These are phyloP conservation scores for Falciphora oryzae DNA, from an alignment of 2,329 filamentous ascomycete genomes.

Conservation along the genomic window DNA sequence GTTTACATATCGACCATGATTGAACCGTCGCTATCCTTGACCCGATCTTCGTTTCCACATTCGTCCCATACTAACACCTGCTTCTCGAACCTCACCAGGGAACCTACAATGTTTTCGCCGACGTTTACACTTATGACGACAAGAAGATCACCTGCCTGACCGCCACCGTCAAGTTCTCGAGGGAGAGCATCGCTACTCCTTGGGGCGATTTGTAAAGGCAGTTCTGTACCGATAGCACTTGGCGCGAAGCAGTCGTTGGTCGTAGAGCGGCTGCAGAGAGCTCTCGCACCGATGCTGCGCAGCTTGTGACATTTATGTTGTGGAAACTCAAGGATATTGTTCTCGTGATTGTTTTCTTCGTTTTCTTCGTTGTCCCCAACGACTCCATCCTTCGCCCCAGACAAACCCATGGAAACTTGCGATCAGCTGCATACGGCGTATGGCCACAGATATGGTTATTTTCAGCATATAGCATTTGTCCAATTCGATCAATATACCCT, in stretches of 20 bases:
- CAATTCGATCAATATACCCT: constrained; percentile 1
- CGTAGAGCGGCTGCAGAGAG: neutral
- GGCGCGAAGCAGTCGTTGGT: neutral
- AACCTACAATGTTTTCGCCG: constrained; percentile 81
- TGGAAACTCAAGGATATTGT: neutral
- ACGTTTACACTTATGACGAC: constrained; percentile 70
- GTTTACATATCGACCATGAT: constrained; percentile 27
- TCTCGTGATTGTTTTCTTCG: neutral
- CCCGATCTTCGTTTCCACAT: constrained; percentile 17
- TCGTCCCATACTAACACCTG: constrained; percentile 1
- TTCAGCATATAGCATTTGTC: neutral
- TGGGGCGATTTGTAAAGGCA: constrained; percentile 8
- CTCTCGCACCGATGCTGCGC: neutral
- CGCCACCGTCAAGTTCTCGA: constrained; percentile 61
- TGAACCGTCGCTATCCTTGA: neutral
- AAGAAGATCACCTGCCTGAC: constrained; percentile 81
- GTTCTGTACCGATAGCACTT: neutral
- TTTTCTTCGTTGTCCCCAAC: neutral
- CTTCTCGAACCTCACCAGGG: constrained; percentile 47
- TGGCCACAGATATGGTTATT: neutral
- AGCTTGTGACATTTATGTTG: constrained; percentile 6
- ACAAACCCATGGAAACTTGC: neutral
- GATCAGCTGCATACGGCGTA: neutral
- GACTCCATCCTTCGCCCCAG: neutral
- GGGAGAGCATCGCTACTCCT: constrained; percentile 7